A percentile compares a stretch with the other conserved stretches of the same genome.
Conservation (phyloP, 2,329 filamentous ascomycete species). For the Trichoderma asperellum region DNA sequence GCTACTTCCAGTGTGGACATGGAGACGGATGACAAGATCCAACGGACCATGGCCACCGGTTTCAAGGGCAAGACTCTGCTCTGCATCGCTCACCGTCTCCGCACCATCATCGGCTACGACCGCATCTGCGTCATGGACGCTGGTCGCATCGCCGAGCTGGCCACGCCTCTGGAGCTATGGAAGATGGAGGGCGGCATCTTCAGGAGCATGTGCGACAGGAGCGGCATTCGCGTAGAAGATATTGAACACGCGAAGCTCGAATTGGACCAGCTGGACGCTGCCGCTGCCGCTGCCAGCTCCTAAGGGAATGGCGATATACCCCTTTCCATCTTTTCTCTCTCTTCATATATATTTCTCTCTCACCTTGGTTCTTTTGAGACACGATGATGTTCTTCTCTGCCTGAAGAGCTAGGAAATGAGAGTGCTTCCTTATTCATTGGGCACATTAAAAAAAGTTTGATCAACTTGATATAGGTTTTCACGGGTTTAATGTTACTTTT, state of each 20-base stretch:
- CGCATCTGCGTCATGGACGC: constrained; percentile 96
- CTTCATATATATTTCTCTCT: background rate
- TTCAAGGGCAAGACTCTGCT: constrained; percentile 87
- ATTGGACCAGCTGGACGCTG: constrained; percentile 34
- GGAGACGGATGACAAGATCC: constrained; percentile 96
- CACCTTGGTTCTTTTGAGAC: background rate
- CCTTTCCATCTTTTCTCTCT: background rate
- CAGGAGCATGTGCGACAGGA: constrained; percentile 84
- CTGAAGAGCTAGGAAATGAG: background rate
- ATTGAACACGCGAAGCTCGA: constrained; percentile 51
- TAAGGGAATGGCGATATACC: constrained; percentile 10
- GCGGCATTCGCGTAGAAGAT: constrained; percentile 69
- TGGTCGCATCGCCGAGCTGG: constrained; percentile 85
- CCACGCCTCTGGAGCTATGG: constrained; percentile 74
- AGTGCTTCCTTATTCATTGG: background rate
- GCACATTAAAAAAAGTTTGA: background rate
- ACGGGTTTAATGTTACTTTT: background rate
- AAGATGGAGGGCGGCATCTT: constrained; percentile 73
- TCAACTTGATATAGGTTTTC: background rate
- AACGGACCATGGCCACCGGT: constrained; percentile 80
- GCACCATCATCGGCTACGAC: constrained; percentile 93
- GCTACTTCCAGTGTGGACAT: constrained; percentile 93
- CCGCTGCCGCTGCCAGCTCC: background rate
- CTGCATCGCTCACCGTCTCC: constrained; percentile 89
- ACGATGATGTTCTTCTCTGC: background rate